A percentile compares a stretch with the other conserved stretches of the same genome.
Conservation (phyloP, 176 grass and related monocot genomes). For the Phyllostachys edulis region DNA sequence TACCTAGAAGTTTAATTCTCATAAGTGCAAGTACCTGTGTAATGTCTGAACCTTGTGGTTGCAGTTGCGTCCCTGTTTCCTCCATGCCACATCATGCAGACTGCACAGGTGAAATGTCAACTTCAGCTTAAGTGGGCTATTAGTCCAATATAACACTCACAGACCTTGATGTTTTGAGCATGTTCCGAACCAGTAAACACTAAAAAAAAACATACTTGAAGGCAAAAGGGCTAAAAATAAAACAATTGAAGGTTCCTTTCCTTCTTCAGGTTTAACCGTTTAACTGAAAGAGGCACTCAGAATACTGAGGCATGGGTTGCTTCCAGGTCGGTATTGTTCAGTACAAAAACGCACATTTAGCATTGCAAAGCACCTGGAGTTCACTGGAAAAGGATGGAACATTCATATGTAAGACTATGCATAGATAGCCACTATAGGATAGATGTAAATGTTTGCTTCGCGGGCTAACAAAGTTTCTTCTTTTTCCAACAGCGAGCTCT, state of each 20-base stretch:
- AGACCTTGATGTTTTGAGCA: not conserved
- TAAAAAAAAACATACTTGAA: not conserved
- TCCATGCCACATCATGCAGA: conserved; percentile 3
- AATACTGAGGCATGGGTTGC: not conserved
- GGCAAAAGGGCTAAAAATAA: not conserved
- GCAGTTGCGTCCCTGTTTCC: not conserved
- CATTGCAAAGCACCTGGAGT: too few species aligned
- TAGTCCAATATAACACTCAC: not conserved
- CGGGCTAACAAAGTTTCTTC: too few species aligned
- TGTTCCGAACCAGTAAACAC: not conserved
- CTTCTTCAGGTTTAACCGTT: not conserved
- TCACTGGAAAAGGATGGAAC: too few species aligned
- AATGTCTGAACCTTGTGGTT: not conserved
- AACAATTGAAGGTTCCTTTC: too few species aligned
- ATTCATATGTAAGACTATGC: too few species aligned
- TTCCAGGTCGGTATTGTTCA: not conserved
- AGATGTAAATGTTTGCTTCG: too few species aligned
- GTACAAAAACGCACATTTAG: not conserved
- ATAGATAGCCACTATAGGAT: too few species aligned
- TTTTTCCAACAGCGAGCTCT: too few species aligned
- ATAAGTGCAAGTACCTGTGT: not conserved
- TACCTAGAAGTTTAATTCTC: not conserved
- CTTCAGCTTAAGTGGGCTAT: not conserved
- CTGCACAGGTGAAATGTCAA: not conserved
- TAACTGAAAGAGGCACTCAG: not conserved